phyloP scores from a whole-genome alignment of 148 eudicot genomes.

The Limonium bicolor region DNA sequence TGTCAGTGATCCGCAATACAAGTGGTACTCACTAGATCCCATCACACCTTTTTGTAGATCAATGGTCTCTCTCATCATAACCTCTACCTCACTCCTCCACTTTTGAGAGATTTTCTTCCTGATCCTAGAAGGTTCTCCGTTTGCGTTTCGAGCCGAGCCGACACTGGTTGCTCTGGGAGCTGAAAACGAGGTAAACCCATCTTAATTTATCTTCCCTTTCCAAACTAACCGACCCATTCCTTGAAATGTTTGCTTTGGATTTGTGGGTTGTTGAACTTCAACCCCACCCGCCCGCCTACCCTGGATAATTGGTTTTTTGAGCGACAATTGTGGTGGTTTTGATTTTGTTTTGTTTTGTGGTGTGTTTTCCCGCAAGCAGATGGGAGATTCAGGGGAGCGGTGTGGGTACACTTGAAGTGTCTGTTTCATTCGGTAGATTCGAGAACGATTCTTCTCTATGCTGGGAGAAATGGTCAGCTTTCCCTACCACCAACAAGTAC shows the following conservation, averaged over 20 bases:
- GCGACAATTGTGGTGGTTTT: neutral
- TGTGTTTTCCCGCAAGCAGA: conserved; percentile 31
- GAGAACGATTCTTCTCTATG: conserved; percentile 82
- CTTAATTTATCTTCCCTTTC: conserved; percentile 10
- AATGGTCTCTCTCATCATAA: conserved; percentile 5
- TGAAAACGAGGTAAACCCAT: conserved; percentile 50
- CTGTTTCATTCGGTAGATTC: conserved; percentile 87
- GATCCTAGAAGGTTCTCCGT: conserved; percentile 14
- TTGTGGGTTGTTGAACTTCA: conserved; percentile 4
- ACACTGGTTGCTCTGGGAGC: conserved; percentile 28
- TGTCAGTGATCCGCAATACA: conserved; percentile 2
- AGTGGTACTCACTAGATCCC: conserved; percentile 3
- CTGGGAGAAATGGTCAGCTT: conserved; percentile 97
- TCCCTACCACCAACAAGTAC: conserved; percentile 83
- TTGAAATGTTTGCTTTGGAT: conserved; percentile 6
- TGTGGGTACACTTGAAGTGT: conserved; percentile 33
- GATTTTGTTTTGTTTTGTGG: conserved; percentile 10
- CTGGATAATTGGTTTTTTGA: conserved; percentile 9
- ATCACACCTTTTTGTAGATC: neutral
- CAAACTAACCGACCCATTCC: conserved; percentile 13
- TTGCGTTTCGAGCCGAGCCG: conserved; percentile 42
- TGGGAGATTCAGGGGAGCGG: conserved; percentile 33
- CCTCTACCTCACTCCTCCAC: neutral
- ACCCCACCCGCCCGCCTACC: too few species aligned
- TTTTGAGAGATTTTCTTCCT: conserved; percentile 9